Evolutionary conservation across 345 rosid species (phyloP).

Genomic region (Excoecaria cochinchinensis): DNA sequence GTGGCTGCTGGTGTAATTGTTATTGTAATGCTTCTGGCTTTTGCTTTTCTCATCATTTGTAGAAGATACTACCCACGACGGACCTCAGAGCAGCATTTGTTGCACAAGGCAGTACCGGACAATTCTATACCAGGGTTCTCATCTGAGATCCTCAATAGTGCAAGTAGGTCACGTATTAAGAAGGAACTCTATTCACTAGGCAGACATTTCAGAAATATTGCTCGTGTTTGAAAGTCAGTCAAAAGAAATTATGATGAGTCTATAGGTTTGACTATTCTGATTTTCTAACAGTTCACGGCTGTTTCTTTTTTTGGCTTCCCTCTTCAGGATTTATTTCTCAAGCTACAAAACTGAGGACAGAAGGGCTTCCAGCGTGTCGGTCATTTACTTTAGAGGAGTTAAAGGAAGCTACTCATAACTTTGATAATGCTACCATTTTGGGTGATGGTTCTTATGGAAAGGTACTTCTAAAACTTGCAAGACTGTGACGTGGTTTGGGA

Average conservation of each 20-base stretch:
- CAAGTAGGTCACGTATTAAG: constrained; percentile 46
- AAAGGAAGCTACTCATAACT: constrained; percentile 45
- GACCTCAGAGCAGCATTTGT: constrained; percentile 48
- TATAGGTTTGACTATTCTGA: no score
- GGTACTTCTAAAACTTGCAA: constrained; percentile 30
- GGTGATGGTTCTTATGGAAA: constrained; percentile 48
- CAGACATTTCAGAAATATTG: constrained; percentile 2
- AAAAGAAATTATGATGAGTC: neutral
- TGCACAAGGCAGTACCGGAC: constrained; percentile 49
- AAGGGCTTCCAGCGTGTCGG: constrained; percentile 37
- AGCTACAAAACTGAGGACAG: constrained; percentile 30
- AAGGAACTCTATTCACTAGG: neutral
- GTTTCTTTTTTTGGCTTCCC: constrained; percentile 4
- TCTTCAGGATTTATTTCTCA: constrained; percentile 36
- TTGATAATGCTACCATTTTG: constrained; percentile 34
- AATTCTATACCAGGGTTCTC: constrained; percentile 45
- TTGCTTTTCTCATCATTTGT: constrained; percentile 33
- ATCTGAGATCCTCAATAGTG: constrained; percentile 50
- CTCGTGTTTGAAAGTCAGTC: neutral
- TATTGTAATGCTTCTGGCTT: constrained; percentile 36
- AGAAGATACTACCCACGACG: constrained; percentile 40
- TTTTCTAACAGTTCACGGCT: neutral
- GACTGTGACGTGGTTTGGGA: neutral
- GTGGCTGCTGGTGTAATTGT: constrained; percentile 36
- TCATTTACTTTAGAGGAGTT: constrained; percentile 43